These are phyloP conservation scores for Dictyostelium intermedium DNA, from an alignment of 78 protist species.

Conservation along the genomic window DNA sequence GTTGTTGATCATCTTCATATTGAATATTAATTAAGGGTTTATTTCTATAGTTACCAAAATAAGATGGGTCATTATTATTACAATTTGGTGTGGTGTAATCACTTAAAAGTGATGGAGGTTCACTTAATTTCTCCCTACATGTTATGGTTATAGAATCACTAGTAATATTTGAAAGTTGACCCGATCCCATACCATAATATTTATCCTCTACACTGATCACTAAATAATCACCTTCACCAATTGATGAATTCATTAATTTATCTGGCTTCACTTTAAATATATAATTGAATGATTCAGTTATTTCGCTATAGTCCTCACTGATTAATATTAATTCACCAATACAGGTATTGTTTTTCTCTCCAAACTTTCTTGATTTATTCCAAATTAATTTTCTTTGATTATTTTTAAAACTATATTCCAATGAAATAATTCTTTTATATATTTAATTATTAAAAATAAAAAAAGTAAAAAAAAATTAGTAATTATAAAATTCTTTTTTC, in stretches of 20 bases:
- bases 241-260: neutral
- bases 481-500: neutral
- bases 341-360: constrained; percentile 44
- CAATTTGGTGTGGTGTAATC: neutral
- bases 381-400: constrained; percentile 31
- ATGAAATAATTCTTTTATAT: constrained; percentile 15
- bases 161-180: constrained; percentile 10
- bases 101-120: constrained; percentile 14
- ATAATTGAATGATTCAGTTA: constrained; percentile 9
- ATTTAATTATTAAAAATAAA: neutral
- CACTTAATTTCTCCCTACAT: constrained; percentile 54
- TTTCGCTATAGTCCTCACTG: neutral
- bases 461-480: neutral
- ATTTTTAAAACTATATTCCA: constrained; percentile 40
- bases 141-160: neutral
- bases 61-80: neutral
- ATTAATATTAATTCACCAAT: constrained; percentile 7
- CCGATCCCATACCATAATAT: constrained; percentile 29
- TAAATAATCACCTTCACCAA: constrained; percentile 58
- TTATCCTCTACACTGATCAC: neutral
- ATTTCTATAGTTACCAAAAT: neutral
- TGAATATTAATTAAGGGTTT: constrained; percentile 11
- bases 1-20: constrained; percentile 27
- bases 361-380: constrained; percentile 20
- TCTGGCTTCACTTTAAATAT: neutral